Percentiles rank a stretch among this genome's conserved stretches.
Evolutionary conservation across 306 rosid species (phyloP).

Genomic region (Lablab purpureus): DNA sequence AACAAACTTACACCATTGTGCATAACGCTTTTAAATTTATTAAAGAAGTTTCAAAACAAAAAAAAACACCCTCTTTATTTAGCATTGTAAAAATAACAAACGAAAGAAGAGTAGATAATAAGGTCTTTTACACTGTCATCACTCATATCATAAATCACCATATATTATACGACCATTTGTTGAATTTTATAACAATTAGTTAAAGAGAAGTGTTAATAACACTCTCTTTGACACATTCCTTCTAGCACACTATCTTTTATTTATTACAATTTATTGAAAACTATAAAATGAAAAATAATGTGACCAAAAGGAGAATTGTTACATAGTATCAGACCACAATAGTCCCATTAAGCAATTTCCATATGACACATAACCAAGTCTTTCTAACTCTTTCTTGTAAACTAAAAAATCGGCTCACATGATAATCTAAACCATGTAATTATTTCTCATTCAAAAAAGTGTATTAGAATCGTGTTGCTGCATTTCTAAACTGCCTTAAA

Average conservation of each 20-base stretch:
- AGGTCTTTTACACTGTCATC: background rate
- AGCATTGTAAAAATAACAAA: too few relatives aligned
- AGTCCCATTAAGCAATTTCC: background rate
- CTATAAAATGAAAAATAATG: background rate
- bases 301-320: background rate
- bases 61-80: background rate
- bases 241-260: background rate
- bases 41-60: background rate
- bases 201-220: background rate
- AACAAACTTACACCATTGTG: slow-evolving; percentile 18
- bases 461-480: background rate
- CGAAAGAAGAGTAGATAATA: background rate
- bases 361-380: background rate
- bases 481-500: background rate
- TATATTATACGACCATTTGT: background rate
- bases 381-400: background rate
- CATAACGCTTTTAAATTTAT: background rate
- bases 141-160: background rate
- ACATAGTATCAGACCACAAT: background rate
- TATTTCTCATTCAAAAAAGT: background rate
- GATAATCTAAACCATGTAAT: background rate
- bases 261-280: background rate
- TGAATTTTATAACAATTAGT: background rate
- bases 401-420: background rate
- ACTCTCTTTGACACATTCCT: background rate